Base-by-base conservation (phyloP, 768 basidiomycete species). In the Mycena galericulata region DNA sequence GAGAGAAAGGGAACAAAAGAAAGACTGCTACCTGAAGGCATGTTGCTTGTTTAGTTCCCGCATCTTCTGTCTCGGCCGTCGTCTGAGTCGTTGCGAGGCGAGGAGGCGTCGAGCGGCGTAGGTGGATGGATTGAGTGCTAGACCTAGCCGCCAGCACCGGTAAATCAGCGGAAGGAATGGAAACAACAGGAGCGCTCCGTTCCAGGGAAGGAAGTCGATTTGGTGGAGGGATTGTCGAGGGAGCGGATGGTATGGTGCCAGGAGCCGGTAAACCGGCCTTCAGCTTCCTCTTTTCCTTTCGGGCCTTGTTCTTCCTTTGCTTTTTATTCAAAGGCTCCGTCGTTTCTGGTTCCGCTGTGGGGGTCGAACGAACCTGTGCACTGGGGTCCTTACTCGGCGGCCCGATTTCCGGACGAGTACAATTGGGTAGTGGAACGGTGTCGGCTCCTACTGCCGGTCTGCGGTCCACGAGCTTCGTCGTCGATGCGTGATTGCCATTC, bases 261-360 rank as follows among this genome's bases (percentile, higher is more conserved):
- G 45, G 30, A 3, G 22, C 7, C 24, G 34, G 46, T 1, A 7
- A 18, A 36, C 10, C 56, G 9, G 62, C 61, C 27, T 67, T 81
- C 80, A 78, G 50, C 75, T 74, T 38, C 68, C 74, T 2, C 47
- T 65, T 3, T 75, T 79, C 67, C 38, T 70, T 36, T 14, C 72
- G 8, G 72, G 79, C 22, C 82, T 80, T 30, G 79, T 65, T 47
- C 79, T 79, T 64, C 74, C 54, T 41, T 27, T 68, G 60, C 12
- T 68, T 68, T 20, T 68, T 68, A 36, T 34, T 68, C 46, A 68
- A 58, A 71, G 62, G 4, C 29, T 29, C 38, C 20, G 49, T 9
- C 2, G 40, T 22, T 6, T 40, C 32, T 20, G 57, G 17, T n/a
- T 9, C 4, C 36, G 61, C 22, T 15, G 36, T 10, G 10, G 14